phyloP scores from a whole-genome alignment of 495 filamentous ascomycete species.

The Hypoxylon cercidicola region DNA sequence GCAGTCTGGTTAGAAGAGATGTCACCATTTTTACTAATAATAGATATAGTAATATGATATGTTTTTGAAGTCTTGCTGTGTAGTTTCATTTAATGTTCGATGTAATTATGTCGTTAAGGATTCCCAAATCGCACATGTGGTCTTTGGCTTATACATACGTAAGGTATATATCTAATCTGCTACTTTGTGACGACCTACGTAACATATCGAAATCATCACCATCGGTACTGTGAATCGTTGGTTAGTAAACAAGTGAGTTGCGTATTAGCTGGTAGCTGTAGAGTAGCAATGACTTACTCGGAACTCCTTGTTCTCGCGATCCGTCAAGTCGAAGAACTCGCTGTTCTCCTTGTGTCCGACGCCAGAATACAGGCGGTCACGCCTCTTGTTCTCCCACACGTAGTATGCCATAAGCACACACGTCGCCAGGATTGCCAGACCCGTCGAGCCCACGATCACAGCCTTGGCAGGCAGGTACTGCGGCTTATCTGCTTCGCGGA shows the following conservation, averaged over 20 bases:
- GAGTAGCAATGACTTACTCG: constrained; percentile 22
- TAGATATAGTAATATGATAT: too few relatives aligned
- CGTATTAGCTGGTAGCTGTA: background rate
- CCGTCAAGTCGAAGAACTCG: constrained; percentile 68
- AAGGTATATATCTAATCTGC: too few relatives aligned
- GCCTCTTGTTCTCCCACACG: constrained; percentile 61
- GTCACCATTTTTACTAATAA: too few relatives aligned
- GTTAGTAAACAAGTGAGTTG: constrained; percentile 2
- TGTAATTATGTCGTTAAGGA: too few relatives aligned
- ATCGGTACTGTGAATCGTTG: constrained; percentile 13
- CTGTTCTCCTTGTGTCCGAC: constrained; percentile 46
- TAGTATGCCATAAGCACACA: constrained; percentile 48
- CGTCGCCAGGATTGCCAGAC: constrained; percentile 43
- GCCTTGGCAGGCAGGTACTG: constrained; percentile 41
- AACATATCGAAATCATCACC: constrained; percentile 2
- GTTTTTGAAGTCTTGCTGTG: too few relatives aligned
- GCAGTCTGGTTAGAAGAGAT: too few relatives aligned
- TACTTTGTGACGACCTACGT: too few relatives aligned
- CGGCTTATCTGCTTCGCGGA: constrained; percentile 36
- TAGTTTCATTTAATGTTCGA: too few relatives aligned
- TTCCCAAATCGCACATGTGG: too few relatives aligned
- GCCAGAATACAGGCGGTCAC: constrained; percentile 59
- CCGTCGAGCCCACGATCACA: constrained; percentile 30
- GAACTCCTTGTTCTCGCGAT: constrained; percentile 65
- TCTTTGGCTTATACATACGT: too few relatives aligned